Percentiles rank a stretch among this genome's conserved stretches.
Conservation (phyloP, 768 basidiomycete species). For the Kwoniella sp. region DNA sequence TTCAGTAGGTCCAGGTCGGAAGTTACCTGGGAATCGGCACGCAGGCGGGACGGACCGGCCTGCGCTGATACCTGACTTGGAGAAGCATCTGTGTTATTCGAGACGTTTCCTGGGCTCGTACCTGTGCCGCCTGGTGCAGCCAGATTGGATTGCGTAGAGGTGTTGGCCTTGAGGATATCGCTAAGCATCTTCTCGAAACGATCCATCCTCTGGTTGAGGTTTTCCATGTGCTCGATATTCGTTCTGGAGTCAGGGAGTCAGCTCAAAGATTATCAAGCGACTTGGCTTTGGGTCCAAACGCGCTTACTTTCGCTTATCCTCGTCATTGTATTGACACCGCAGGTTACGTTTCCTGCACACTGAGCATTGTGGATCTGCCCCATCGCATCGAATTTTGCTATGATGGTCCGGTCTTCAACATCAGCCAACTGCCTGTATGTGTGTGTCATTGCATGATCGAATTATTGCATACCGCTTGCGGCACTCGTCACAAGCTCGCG, state of each 20-base stretch:
- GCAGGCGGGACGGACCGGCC: slow-evolving; percentile 3
- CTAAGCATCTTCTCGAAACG: slow-evolving; percentile 27
- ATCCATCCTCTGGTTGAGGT: slow-evolving; percentile 28
- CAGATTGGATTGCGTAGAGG: background rate
- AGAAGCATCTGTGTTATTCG: background rate
- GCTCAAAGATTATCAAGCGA: background rate
- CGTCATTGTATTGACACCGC: slow-evolving; percentile 31
- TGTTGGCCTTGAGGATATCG: slow-evolving; percentile 14
- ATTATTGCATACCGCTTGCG: slow-evolving; percentile 24
- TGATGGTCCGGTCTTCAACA: too few relatives aligned
- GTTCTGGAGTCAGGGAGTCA: slow-evolving; percentile 9
- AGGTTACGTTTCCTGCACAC: slow-evolving; percentile 20
- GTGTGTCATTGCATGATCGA: too few relatives aligned
- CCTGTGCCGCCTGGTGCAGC: background rate
- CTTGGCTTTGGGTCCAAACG: background rate
- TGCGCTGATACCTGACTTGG: slow-evolving; percentile 4
- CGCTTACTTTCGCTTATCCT: slow-evolving; percentile 29
- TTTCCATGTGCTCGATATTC: slow-evolving; percentile 28
- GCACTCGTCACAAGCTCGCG: slow-evolving; percentile 29
- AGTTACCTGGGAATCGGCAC: background rate
- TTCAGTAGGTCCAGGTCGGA: slow-evolving; percentile 1
- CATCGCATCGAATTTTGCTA: slow-evolving; percentile 36
- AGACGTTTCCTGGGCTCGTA: background rate
- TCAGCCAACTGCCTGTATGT: too few relatives aligned
- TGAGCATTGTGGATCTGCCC: slow-evolving; percentile 15